phyloP scores from a whole-genome alignment of 257 asterid genomes.

The Anisodus acutangulus region DNA sequence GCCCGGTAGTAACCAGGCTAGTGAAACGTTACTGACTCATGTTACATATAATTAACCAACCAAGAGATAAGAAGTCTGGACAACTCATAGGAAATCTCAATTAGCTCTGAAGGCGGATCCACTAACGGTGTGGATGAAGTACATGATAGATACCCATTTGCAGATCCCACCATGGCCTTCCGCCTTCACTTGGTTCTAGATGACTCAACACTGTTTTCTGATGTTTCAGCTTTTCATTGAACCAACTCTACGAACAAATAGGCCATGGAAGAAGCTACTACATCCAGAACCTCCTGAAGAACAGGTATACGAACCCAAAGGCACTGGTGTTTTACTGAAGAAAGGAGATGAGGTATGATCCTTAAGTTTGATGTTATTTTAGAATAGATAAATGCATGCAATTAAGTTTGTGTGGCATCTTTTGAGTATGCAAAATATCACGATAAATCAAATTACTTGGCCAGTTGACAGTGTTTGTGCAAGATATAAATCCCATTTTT shows the following conservation, averaged over 20 bases:
- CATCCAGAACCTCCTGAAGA: constrained; percentile 73
- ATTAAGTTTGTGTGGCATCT: not conserved
- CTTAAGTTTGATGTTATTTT: not conserved
- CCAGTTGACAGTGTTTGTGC: not conserved
- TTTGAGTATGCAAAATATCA: constrained; percentile 7
- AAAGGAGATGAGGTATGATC: constrained; percentile 91
- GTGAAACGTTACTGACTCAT: not conserved
- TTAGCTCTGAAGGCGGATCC: not conserved
- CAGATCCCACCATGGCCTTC: constrained; percentile 5
- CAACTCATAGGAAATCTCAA: not conserved
- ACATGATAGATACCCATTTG: not conserved
- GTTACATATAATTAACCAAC: not conserved
- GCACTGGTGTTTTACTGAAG: constrained; percentile 66
- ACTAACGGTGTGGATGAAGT: not conserved
- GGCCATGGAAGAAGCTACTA: constrained; percentile 65
- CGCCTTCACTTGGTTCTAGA: constrained; percentile 17
- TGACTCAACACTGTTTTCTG: constrained; percentile 17
- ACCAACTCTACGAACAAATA: constrained; percentile 75
- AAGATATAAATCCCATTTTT: constrained; percentile 3
- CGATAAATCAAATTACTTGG: not conserved
- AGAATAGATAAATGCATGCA: constrained; percentile 11
- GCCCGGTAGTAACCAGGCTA: not conserved
- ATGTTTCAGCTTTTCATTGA: constrained; percentile 74
- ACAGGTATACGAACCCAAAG: constrained; percentile 60
- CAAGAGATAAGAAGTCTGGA: constrained; percentile 18